phyloP scores from a whole-genome alignment of 176 grass and related monocot species.

The Cymbopogon citratus region DNA sequence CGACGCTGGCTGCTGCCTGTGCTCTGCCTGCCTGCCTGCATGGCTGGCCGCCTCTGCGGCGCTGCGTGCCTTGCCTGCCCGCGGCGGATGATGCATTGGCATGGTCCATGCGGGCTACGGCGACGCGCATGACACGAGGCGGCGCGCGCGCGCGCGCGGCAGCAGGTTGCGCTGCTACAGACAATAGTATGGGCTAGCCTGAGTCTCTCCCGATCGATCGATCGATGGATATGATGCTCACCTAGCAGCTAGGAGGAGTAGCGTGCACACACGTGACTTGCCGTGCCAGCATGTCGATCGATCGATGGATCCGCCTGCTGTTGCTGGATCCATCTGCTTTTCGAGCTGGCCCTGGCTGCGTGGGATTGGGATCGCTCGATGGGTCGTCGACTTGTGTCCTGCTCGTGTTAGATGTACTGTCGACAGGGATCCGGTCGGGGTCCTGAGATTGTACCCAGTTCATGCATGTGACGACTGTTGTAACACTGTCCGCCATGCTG shows the following conservation, averaged over 20 bases:
- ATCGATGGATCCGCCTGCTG: neutral
- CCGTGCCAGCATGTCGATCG: neutral
- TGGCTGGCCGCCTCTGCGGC: neutral
- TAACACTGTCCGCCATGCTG: neutral
- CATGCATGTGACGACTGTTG: conserved; percentile 17
- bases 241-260: neutral
- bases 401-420: conserved; percentile 8
- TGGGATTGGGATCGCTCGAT: neutral
- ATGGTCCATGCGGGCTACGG: neutral
- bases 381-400: neutral
- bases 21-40: neutral
- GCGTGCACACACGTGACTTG: conserved; percentile 17
- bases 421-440: neutral
- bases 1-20: neutral
- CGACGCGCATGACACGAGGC: neutral
- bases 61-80: neutral
- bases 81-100: neutral
- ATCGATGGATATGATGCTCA: neutral
- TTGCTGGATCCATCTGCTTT: conserved; percentile 10
- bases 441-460: neutral
- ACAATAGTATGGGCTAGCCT: neutral
- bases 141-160: too few relatives aligned
- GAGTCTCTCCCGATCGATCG: neutral
- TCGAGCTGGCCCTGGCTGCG: neutral
- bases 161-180: neutral